phyloP scores from a whole-genome alignment of 768 basidiomycete genomes.

The Collybiopsis luxurians region DNA sequence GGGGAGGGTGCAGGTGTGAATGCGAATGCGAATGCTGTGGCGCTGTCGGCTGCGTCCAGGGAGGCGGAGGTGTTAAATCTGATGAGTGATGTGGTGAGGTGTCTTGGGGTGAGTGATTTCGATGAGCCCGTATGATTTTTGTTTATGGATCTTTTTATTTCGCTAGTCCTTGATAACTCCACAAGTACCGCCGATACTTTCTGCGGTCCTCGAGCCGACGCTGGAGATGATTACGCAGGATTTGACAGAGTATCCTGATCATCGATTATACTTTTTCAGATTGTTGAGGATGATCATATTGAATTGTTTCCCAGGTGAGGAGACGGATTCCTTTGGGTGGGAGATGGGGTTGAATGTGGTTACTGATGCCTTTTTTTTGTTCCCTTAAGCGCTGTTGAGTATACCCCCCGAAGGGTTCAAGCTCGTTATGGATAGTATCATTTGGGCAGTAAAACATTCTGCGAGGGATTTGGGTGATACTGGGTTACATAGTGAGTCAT shows the following conservation, averaged over 20 bases:
- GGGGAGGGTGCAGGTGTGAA: too few species aligned
- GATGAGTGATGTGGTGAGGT: slow-evolving; percentile 69
- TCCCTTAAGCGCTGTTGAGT: slow-evolving; percentile 61
- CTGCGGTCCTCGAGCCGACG: slow-evolving; percentile 77
- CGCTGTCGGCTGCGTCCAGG: slow-evolving; percentile 48
- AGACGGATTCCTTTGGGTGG: too few species aligned
- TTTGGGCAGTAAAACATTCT: slow-evolving; percentile 83
- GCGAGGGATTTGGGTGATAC: slow-evolving; percentile 78
- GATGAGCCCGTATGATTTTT: neutral
- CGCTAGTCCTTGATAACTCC: slow-evolving; percentile 66
- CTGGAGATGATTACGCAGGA: slow-evolving; percentile 81
- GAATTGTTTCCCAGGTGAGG: slow-evolving; percentile 74
- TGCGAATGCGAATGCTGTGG: too few species aligned
- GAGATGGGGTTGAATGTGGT: too few species aligned
- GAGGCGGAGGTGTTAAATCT: slow-evolving; percentile 78
- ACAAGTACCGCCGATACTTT: slow-evolving; percentile 69
- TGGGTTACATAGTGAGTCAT: slow-evolving; percentile 42
- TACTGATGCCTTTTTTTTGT: too few species aligned
- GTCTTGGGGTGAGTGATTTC: slow-evolving; percentile 56
- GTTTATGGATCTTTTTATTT: slow-evolving; percentile 1
- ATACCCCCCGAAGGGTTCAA: slow-evolving; percentile 72
- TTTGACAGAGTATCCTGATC: slow-evolving; percentile 64
- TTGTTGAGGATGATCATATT: slow-evolving; percentile 66
- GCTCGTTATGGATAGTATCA: slow-evolving; percentile 72
- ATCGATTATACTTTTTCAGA: slow-evolving; percentile 76